Conservation (phyloP, 2,329 filamentous ascomycete genomes). For the Aspergillus nomiae region DNA sequence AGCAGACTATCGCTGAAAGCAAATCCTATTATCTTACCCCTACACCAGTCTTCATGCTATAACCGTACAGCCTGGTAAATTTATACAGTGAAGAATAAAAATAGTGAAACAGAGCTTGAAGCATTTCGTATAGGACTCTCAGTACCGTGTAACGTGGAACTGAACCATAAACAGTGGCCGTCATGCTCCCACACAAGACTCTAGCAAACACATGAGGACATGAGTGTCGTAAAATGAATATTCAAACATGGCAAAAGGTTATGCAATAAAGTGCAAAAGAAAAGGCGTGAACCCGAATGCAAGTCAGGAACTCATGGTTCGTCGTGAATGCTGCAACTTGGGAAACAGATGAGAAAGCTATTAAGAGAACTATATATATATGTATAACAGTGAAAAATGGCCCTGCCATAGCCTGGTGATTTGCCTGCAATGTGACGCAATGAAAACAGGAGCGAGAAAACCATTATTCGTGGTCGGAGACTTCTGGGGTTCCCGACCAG, state of each 20-base stretch:
- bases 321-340: constrained; percentile 11
- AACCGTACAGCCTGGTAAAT: background rate
- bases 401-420: background rate
- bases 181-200: background rate
- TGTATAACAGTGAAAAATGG: constrained; percentile 2
- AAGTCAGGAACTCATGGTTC: constrained; percentile 27
- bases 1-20: constrained; percentile 1
- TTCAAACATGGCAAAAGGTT: constrained; percentile 11
- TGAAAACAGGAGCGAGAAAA: background rate
- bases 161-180: background rate
- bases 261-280: constrained; percentile 15
- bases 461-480: constrained; percentile 34
- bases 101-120: background rate
- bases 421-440: background rate
- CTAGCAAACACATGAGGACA: background rate
- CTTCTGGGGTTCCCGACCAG: constrained; percentile 31
- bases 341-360: constrained; percentile 7
- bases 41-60: background rate
- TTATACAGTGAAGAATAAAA: background rate
- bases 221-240: constrained; percentile 4
- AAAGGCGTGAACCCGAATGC: constrained; percentile 25
- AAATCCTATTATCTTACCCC: constrained; percentile 1
- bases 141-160: background rate
- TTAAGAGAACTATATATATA: constrained; percentile 15
- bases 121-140: background rate